Conservation (phyloP, 1,284 basidiomycete genomes). For the Sporisorium exsertum region DNA sequence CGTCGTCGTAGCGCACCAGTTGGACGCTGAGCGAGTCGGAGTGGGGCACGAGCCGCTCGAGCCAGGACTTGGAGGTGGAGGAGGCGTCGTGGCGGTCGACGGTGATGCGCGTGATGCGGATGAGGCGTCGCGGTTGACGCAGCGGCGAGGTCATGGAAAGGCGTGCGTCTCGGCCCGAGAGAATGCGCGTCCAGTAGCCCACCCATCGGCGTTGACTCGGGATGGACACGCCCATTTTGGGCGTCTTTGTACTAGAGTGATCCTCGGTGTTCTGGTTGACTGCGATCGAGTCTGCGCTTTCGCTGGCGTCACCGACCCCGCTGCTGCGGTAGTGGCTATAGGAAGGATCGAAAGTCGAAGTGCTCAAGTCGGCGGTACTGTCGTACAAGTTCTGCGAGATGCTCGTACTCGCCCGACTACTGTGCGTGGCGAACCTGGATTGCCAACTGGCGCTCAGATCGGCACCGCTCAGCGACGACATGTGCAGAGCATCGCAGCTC, state of each 20-base stretch:
- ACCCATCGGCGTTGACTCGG: constrained; percentile 56
- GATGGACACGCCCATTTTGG: constrained; percentile 58
- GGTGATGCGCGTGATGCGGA: constrained; percentile 51
- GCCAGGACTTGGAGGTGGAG: constrained; percentile 2
- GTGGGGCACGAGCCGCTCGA: constrained; percentile 41
- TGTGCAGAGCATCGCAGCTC: constrained; percentile 43
- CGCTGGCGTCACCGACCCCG: background rate
- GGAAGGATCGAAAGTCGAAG: constrained; percentile 7
- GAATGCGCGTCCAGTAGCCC: constrained; percentile 59
- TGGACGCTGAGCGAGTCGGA: constrained; percentile 51
- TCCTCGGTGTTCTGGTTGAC: constrained; percentile 48
- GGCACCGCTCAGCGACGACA: constrained; percentile 9
- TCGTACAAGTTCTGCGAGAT: constrained; percentile 1
- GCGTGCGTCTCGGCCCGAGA: constrained; percentile 49
- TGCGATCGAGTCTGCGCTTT: constrained; percentile 25
- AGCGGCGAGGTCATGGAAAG: constrained; percentile 27
- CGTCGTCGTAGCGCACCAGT: constrained; percentile 49
- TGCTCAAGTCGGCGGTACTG: constrained; percentile 2
- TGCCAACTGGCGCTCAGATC: constrained; percentile 21
- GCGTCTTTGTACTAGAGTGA: constrained; percentile 26
- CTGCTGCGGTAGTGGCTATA: background rate
- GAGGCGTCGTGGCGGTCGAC: constrained; percentile 26
- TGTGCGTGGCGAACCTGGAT: constrained; percentile 21
- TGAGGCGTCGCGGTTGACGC: constrained; percentile 34
- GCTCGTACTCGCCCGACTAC: constrained; percentile 19